phyloP scores from a whole-genome alignment of 2,329 filamentous ascomycete species.

The Aspergillus sp. region DNA sequence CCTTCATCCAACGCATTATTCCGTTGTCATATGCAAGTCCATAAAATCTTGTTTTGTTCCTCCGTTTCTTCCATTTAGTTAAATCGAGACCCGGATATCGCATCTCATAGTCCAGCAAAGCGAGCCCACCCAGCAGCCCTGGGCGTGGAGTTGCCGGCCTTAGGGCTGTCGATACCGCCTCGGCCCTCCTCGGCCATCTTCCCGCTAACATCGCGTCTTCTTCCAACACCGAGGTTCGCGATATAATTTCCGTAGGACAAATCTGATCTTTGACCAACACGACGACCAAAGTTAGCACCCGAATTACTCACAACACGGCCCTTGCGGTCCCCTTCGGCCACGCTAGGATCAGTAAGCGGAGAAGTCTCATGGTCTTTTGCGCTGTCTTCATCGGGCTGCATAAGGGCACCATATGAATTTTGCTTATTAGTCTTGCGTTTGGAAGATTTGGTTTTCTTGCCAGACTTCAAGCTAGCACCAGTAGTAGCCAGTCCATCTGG shows the following conservation, averaged over 20 bases:
- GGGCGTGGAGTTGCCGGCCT: slow-evolving; percentile 2
- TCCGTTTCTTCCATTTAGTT: neutral
- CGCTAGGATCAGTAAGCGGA: slow-evolving; percentile 13
- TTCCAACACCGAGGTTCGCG: slow-evolving; percentile 45
- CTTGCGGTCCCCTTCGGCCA: slow-evolving; percentile 38
- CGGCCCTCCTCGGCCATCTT: slow-evolving; percentile 49
- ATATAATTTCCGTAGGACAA: slow-evolving; percentile 45
- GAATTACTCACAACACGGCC: slow-evolving; percentile 47
- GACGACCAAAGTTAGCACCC: slow-evolving; percentile 36
- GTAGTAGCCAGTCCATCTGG: slow-evolving; percentile 26
- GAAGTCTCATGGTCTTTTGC: slow-evolving; percentile 18
- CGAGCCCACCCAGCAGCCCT: slow-evolving; percentile 48
- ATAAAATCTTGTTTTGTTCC: neutral
- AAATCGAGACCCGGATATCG: neutral
- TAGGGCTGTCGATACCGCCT: slow-evolving; percentile 23
- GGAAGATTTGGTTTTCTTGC: slow-evolving; percentile 31
- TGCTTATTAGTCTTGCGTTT: slow-evolving; percentile 36
- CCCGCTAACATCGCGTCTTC: slow-evolving; percentile 48
- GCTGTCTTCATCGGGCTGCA: slow-evolving; percentile 30
- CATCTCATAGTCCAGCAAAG: slow-evolving; percentile 43
- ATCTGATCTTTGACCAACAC: slow-evolving; percentile 29
- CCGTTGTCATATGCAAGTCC: neutral
- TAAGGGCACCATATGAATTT: slow-evolving; percentile 36
- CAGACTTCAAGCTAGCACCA: slow-evolving; percentile 18
- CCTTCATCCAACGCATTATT: slow-evolving; percentile 4